Base-by-base conservation (phyloP, 768 basidiomycete genomes). In the Sistotremastrum suecicum region DNA sequence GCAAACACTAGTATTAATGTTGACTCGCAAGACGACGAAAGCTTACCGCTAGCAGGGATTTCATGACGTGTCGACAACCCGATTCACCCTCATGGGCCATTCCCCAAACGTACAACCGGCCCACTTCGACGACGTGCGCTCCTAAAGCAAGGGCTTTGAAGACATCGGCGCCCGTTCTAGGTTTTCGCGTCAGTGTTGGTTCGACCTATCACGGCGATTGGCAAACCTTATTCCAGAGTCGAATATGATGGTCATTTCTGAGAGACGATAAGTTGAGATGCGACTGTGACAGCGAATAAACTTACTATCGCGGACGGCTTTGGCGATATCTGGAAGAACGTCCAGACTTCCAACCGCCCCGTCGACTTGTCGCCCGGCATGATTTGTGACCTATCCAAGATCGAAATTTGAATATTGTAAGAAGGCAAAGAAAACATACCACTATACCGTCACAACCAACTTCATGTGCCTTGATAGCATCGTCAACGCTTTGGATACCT, bases 101-200 rank as follows among this genome's bases (percentile, higher is more conserved):
- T 7, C 72, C 72, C 68, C 68, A 74, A 31, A 75, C 64, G 53
- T 63, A 70, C 31, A 71, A 55, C 12, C 73, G 57, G 5, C 75
- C 74, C 41, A 75, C 63, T 48, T 66, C 59, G 33, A 75, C 74
- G 3, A 66, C 68, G 48, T 76, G 67, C 10, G 74, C 74, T 20
- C 74, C 74, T 11, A 76, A 60, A 2, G 74, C 73, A 39, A 76
- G 57, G 3, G 75, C 75, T 60, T 76, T 75, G 61, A 74, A 69
- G n/a, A 74, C 58, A 50, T 76, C 72, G 4, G 72, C 54, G 3
- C 67, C 74, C 7, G 67, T 69, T 44, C 68, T n/a, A n/a, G n/a
- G n/a, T n/a, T n/a, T 12, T 7, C 20, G 7, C 8, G 12, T 41
- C 7, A 5, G 34, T 41, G 12, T 41, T 33, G 5, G 41, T 33